Base-by-base conservation (phyloP, 768 basidiomycete species). In the Macrolepiota dolichaula region DNA sequence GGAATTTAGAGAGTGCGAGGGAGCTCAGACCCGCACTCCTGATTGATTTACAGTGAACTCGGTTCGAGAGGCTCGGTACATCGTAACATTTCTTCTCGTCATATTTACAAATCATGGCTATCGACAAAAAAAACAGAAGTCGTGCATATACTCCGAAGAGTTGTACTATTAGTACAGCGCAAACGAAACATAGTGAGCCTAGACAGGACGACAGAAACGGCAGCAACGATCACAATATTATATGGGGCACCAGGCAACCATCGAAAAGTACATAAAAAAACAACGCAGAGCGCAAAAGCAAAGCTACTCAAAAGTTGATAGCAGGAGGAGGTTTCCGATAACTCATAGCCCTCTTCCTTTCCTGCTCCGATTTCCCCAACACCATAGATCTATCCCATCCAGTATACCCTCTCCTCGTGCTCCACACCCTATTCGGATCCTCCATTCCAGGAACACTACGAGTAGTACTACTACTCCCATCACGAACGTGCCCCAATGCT, bases 261-360 rank as follows among this genome's bases (percentile, higher is more conserved):
- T 9, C 35, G 13, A 54, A 10, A 38, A 36, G 3, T 9, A 22
- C 4, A 38, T 9, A 32, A 1, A 15, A 0, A 7, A 38, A n/a
- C n/a, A n/a, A n/a, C n/a, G n/a, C n/a, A n/a, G n/a, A n/a, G n/a
- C 7, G 29, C 7, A 7, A 32, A 22, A n/a, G 24, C 2, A 24
- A 38, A 42, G 17, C 9, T 11, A 35, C 5, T 53, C n/a, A 53
- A 24, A 53, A 60, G 17, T 53, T 27, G 12, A 73, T 49, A 15
- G 68, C 58, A 0, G 69, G 70, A 25, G 68, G 62, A 1, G 69
- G 69, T 58, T 71, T 73, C 52, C 72, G 67, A 55, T 71, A 73
- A 36, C 69, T 71, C 25, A 67, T 63, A 5, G 63, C 52, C 36
- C 63, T 66, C 60, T 54, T 69, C 57, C 62, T 70, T 17, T 42